Percentiles rank a stretch among this genome's conserved stretches.
phyloP scores from a whole-genome alignment of 345 rosid genomes.

The Hibiscus syriacus region DNA sequence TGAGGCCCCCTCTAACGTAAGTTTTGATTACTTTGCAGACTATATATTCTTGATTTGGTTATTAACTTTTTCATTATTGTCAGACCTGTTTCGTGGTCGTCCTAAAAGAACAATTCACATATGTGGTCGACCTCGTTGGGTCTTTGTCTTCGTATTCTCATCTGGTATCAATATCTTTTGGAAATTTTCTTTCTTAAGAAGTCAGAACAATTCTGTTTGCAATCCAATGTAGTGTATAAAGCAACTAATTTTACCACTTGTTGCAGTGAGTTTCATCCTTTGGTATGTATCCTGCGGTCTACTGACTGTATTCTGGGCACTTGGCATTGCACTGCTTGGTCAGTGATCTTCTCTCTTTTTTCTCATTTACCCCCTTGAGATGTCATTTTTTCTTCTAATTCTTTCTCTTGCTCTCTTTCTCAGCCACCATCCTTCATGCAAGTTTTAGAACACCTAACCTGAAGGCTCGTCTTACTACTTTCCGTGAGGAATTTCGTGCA shows the following conservation, averaged over 20 bases:
- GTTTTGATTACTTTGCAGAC: conserved; percentile 9
- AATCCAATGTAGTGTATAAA: not conserved
- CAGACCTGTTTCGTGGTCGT: conserved; percentile 98
- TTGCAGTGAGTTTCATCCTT: too few species aligned
- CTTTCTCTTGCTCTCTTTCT: conserved; percentile 6
- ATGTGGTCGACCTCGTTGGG: conserved; percentile 89
- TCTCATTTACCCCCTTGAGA: conserved; percentile 3
- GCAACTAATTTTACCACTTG: conserved; percentile 4
- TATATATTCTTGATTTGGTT: conserved; percentile 8
- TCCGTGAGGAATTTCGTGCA: too few species aligned
- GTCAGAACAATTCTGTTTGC: not conserved
- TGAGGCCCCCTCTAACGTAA: too few species aligned
- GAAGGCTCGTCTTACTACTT: too few species aligned
- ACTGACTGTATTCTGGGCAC: conserved; percentile 74
- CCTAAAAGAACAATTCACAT: conserved; percentile 75
- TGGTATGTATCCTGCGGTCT: conserved; percentile 89
- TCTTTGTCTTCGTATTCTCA: too few species aligned
- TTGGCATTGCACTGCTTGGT: conserved; percentile 80
- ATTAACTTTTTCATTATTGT: conserved; percentile 14
- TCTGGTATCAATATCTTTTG: conserved; percentile 28
- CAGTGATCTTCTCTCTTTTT: conserved; percentile 10
- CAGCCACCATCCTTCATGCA: conserved; percentile 72
- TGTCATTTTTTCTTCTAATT: conserved; percentile 7
- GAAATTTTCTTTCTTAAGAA: not conserved
- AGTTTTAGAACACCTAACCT: too few species aligned